These are phyloP conservation scores for Pythium sp. DNA, from an alignment of 352 stramenopile species.

Conservation along the genomic window DNA sequence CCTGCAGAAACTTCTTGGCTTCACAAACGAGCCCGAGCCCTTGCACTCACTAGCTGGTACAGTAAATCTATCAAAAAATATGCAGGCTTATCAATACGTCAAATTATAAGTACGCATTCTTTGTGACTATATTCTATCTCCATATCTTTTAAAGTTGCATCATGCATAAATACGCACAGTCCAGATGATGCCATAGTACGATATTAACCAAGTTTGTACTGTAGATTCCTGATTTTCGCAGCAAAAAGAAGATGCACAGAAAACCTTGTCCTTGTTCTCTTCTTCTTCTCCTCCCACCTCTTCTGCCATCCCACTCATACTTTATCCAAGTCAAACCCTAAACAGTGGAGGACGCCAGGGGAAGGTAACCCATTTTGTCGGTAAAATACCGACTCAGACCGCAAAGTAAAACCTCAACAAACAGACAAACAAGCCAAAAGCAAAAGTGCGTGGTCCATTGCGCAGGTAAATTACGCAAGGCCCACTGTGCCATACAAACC, in stretches of 20 bases:
- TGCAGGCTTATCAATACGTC: no score
- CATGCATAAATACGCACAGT: no score
- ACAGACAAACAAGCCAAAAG: no score
- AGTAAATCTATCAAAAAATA: no score
- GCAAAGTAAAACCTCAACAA: background rate
- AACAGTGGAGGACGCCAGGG: background rate
- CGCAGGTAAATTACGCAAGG: background rate
- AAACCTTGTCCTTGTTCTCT: slow-evolving; percentile 1
- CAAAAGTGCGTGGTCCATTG: background rate
- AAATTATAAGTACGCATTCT: no score
- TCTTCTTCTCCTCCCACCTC: background rate
- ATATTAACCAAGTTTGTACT: background rate
- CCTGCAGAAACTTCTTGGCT: no score
- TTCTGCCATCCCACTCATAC: background rate
- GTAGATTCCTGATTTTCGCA: background rate
- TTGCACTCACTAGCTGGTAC: no score
- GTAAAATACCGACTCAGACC: background rate
- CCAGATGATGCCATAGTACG: background rate
- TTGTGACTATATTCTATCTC: no score
- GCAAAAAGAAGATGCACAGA: background rate
- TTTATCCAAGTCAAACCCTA: slow-evolving; percentile 5
- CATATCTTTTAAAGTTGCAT: no score
- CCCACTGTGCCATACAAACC: background rate
- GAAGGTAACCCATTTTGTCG: background rate
- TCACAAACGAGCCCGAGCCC: no score